Percentiles rank a stretch among this genome's conserved stretches.
Evolutionary conservation across 2,329 filamentous ascomycete genomes (phyloP).

Genomic region (Stachybotrys echinatus): DNA sequence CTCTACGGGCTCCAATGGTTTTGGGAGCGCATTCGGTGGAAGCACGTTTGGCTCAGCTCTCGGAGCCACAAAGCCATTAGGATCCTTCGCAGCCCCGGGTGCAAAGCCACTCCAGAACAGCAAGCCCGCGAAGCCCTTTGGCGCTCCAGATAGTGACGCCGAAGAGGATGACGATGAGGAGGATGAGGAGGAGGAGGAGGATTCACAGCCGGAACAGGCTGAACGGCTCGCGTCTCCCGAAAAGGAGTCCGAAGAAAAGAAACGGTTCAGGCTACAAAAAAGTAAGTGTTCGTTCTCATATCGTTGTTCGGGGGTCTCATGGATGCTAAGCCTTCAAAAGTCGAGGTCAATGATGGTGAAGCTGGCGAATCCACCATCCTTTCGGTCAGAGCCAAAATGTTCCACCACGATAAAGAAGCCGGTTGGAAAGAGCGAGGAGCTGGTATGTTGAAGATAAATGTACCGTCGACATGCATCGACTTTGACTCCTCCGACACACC

Average conservation of each 20-base stretch:
- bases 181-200: slow-evolving; percentile 36
- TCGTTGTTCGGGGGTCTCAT: not conserved
- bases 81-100: slow-evolving; percentile 66
- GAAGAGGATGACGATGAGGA: slow-evolving; percentile 36
- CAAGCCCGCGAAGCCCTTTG: slow-evolving; percentile 69
- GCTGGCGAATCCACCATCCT: slow-evolving; percentile 73
- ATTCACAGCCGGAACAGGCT: slow-evolving; percentile 38
- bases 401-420: slow-evolving; percentile 64
- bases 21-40: slow-evolving; percentile 36
- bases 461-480: slow-evolving; percentile 51
- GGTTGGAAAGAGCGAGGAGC: slow-evolving; percentile 88
- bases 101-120: slow-evolving; percentile 41
- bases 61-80: slow-evolving; percentile 41
- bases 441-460: slow-evolving; percentile 81
- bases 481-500: slow-evolving; percentile 46
- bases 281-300: slow-evolving; percentile 46
- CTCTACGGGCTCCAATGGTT: slow-evolving; percentile 37
- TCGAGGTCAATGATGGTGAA: slow-evolving; percentile 78
- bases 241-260: slow-evolving; percentile 57
- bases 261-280: slow-evolving; percentile 62
- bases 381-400: slow-evolving; percentile 77
- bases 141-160: slow-evolving; percentile 64
- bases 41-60: slow-evolving; percentile 29
- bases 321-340: slow-evolving; percentile 28
- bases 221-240: slow-evolving; percentile 41